Evolutionary conservation across 257 asterid species (phyloP).

Genomic region (Solanum chiquidenum): DNA sequence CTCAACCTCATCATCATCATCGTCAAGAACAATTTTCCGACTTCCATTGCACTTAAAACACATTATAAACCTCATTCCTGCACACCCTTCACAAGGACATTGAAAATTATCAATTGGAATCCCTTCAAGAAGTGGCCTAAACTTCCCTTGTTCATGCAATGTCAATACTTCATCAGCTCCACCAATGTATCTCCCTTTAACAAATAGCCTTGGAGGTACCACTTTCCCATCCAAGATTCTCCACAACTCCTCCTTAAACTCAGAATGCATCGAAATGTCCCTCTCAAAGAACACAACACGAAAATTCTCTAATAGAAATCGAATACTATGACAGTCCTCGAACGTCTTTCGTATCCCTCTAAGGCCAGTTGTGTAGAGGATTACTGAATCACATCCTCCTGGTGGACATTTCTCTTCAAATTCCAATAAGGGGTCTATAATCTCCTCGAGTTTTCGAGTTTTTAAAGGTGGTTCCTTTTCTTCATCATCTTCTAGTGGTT

Average conservation of each 20-base stretch:
- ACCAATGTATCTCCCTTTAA: constrained; percentile 87
- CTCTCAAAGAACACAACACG: constrained; percentile 58
- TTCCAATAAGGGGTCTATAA: constrained; percentile 24
- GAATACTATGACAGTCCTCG: constrained; percentile 62
- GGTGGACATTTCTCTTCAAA: constrained; percentile 74
- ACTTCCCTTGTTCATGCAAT: constrained; percentile 72
- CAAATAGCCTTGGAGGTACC: constrained; percentile 68
- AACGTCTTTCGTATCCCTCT: constrained; percentile 85
- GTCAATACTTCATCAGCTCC: constrained; percentile 78
- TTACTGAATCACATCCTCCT: constrained; percentile 51
- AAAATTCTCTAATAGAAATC: constrained; percentile 52
- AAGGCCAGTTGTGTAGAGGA: constrained; percentile 81
- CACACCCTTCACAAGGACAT: constrained; percentile 67
- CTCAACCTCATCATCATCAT: constrained; percentile 28
- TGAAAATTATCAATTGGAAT: constrained; percentile 34
- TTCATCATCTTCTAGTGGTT: constrained; percentile 9
- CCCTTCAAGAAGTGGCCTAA: constrained; percentile 69
- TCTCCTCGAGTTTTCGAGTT: constrained; percentile 31
- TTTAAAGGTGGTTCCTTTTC: constrained; percentile 40
- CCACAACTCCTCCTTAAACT: constrained; percentile 72
- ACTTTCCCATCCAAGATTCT: constrained; percentile 39
- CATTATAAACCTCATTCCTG: constrained; percentile 63
- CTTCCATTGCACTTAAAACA: constrained; percentile 87
- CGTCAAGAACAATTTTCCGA: constrained; percentile 30
- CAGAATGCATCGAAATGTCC: constrained; percentile 84